phyloP scores from a whole-genome alignment of 768 basidiomycete genomes.

The Gautieria morchelliformis region DNA sequence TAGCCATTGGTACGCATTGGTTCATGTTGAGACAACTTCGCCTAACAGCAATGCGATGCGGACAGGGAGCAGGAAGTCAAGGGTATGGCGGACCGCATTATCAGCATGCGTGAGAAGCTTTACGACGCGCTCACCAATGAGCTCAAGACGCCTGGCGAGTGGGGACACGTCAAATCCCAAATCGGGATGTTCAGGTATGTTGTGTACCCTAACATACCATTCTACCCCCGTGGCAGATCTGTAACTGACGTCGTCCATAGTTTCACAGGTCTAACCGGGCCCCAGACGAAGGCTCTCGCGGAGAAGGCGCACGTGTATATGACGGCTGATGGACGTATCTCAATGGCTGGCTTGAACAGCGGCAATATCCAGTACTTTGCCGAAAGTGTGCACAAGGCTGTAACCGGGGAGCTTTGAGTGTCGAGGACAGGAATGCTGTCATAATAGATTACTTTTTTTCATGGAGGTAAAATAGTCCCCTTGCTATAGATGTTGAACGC shows the following conservation, averaged over 20 bases:
- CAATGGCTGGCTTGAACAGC: constrained; percentile 85
- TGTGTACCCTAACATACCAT: neutral
- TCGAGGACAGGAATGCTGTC: no score
- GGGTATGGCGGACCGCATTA: constrained; percentile 92
- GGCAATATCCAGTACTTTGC: constrained; percentile 87
- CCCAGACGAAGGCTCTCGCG: constrained; percentile 74
- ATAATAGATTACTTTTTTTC: no score
- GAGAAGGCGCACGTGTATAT: constrained; percentile 89
- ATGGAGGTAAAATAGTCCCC: no score
- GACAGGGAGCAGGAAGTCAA: constrained; percentile 75
- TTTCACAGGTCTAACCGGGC: constrained; percentile 76
- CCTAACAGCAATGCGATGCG: neutral
- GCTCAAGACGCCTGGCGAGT: constrained; percentile 84
- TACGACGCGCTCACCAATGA: constrained; percentile 69
- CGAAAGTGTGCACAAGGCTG: constrained; percentile 72
- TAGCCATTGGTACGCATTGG: constrained; percentile 48
- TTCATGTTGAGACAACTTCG: neutral
- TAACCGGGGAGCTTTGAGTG: constrained; percentile 56
- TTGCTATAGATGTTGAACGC: no score
- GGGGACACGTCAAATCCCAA: constrained; percentile 92
- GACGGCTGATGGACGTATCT: constrained; percentile 89
- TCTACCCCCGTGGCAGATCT: neutral
- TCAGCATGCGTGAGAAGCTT: constrained; percentile 81
- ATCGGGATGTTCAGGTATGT: constrained; percentile 96
- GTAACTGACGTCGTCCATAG: constrained; percentile 24